These are phyloP conservation scores for Alternaria consortialis DNA, from an alignment of 2,329 filamentous ascomycete genomes.

Conservation along the genomic window DNA sequence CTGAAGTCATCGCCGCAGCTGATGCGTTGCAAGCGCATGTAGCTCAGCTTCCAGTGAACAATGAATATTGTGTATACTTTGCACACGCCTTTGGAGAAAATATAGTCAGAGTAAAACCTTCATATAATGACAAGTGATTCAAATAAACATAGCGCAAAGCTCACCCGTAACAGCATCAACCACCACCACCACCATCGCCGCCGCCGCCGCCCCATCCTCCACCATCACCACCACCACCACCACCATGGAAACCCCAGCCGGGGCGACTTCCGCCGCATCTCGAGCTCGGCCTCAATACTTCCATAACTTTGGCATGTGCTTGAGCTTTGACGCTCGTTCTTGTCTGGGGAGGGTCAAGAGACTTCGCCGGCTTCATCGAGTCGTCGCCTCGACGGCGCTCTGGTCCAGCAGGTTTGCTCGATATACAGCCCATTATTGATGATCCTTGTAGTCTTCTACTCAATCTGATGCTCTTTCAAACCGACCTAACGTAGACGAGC, in stretches of 20 bases:
- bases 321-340: neutral
- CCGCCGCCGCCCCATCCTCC: neutral
- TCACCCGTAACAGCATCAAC: neutral
- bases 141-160: no score
- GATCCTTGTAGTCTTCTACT: neutral
- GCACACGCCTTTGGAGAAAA: neutral
- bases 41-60: neutral
- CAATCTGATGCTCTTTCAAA: neutral
- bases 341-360: neutral
- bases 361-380: neutral
- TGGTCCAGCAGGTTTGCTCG: slow-evolving; percentile 12
- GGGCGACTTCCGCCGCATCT: neutral
- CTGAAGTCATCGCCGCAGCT: neutral
- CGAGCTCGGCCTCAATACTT: neutral
- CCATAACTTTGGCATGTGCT: neutral
- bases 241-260: slow-evolving; percentile 14
- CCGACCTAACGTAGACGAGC: neutral
- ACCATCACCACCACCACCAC: slow-evolving; percentile 7
- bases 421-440: slow-evolving; percentile 16
- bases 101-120: no score
- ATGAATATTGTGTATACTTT: neutral
- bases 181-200: slow-evolving; percentile 13
- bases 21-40: neutral
- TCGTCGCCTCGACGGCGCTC: neutral
- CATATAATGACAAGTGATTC: neutral